A percentile compares a stretch with the other conserved stretches of the same genome.
Evolutionary conservation across 2,329 filamentous ascomycete species (phyloP).

Genomic region (Phialophora chinensis): DNA sequence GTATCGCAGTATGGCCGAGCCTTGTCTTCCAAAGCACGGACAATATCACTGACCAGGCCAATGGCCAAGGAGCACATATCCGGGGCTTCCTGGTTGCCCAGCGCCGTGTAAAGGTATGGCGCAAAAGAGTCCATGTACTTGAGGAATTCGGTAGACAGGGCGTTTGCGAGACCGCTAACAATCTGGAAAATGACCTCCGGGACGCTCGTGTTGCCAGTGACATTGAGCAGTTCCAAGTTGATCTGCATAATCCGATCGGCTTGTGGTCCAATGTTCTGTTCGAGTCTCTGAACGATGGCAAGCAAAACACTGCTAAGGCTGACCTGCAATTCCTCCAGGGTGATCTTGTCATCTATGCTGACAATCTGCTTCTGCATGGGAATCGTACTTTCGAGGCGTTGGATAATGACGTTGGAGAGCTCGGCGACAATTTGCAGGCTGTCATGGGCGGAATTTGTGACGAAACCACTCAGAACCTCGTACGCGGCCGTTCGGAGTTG

Average conservation of each 20-base stretch:
- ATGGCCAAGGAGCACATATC: constrained; percentile 96
- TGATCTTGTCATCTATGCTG: constrained; percentile 94
- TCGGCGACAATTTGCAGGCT: constrained; percentile 80
- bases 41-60: constrained; percentile 94
- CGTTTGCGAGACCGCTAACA: constrained; percentile 87
- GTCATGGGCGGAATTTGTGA: constrained; percentile 86
- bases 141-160: constrained; percentile 88
- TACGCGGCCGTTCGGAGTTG: constrained; percentile 93
- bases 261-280: constrained; percentile 87
- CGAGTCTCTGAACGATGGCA: constrained; percentile 87
- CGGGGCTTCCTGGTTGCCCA: constrained; percentile 94
- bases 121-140: constrained; percentile 98
- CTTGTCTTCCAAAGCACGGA: constrained; percentile 84
- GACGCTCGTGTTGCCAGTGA: constrained; percentile 85
- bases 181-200: constrained; percentile 93
- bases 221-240: constrained; percentile 78
- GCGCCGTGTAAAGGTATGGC: constrained; percentile 89
- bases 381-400: constrained; percentile 88
- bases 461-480: constrained; percentile 93
- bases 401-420: constrained; percentile 85
- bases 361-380: constrained; percentile 91
- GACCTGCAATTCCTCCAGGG: constrained; percentile 96
- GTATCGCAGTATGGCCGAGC: constrained; percentile 94
- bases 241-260: constrained; percentile 94
- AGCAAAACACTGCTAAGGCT: constrained; percentile 90